Evolutionary conservation across 2,329 filamentous ascomycete species (phyloP).

Genomic region (Aspergillaceae sp.): DNA sequence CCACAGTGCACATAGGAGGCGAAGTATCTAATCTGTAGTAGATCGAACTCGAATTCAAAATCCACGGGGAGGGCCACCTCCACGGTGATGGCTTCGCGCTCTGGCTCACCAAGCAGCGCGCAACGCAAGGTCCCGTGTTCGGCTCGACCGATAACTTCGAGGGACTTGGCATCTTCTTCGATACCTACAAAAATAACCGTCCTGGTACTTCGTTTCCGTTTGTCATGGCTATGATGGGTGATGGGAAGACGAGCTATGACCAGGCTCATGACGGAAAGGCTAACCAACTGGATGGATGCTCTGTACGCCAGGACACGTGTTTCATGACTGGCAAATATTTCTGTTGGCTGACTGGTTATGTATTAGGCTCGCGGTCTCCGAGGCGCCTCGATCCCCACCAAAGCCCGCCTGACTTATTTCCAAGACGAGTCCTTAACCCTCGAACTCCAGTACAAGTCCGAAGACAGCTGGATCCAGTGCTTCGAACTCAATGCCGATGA

Average conservation of each 20-base stretch:
- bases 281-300: slow-evolving; percentile 89
- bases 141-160: slow-evolving; percentile 83
- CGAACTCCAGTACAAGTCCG: slow-evolving; percentile 88
- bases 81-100: slow-evolving; percentile 96
- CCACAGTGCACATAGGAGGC: background rate
- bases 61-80: slow-evolving; percentile 78
- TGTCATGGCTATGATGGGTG: slow-evolving; percentile 96
- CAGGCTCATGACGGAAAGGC: slow-evolving; percentile 90
- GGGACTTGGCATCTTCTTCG: slow-evolving; percentile 88
- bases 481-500: slow-evolving; percentile 60
- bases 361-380: slow-evolving; percentile 70
- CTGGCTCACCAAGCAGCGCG: slow-evolving; percentile 95
- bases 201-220: slow-evolving; percentile 94
- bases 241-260: slow-evolving; percentile 82
- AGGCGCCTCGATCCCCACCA: slow-evolving; percentile 69
- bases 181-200: slow-evolving; percentile 99
- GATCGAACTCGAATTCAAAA: slow-evolving; percentile 91
- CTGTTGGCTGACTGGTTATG: background rate
- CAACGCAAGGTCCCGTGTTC: slow-evolving; percentile 72
- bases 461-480: slow-evolving; percentile 81
- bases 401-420: slow-evolving; percentile 87
- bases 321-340: background rate
- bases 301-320: slow-evolving; percentile 40
- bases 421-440: slow-evolving; percentile 86
- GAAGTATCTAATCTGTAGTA: slow-evolving; percentile 18